Evolutionary conservation across 1,284 basidiomycete species (phyloP).

Genomic region (Violaceomyces palustris): DNA sequence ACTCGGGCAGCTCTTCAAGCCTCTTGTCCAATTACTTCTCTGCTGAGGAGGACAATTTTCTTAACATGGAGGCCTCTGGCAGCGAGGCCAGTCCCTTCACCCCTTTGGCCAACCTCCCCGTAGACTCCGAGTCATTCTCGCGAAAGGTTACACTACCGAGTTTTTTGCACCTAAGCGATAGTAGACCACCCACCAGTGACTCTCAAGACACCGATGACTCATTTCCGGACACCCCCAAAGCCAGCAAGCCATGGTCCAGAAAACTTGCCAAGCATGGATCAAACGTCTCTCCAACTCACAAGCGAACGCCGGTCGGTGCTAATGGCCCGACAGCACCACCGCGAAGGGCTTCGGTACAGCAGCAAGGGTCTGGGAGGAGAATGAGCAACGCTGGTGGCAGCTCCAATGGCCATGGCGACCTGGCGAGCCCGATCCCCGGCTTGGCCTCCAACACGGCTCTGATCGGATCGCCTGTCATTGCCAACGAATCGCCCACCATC

Average conservation of each 20-base stretch:
- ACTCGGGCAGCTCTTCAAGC: background rate
- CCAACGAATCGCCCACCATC: conserved; percentile 17
- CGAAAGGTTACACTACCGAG: background rate
- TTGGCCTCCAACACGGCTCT: background rate
- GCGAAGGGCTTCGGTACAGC: conserved; percentile 20
- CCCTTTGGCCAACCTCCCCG: background rate
- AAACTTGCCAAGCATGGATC: background rate
- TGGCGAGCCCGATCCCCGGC: conserved; percentile 11
- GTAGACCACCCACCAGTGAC: background rate
- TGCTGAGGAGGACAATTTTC: background rate
- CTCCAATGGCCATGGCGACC: conserved; percentile 13
- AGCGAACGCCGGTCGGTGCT: conserved; percentile 20
- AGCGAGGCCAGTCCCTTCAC: background rate
- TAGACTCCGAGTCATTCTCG: background rate
- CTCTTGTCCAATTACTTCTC: background rate
- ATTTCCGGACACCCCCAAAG: background rate
- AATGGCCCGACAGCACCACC: conserved; percentile 20
- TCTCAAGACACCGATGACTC: background rate
- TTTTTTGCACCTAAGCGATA: background rate
- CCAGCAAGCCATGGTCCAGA: background rate
- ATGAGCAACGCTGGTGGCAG: background rate
- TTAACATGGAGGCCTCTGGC: background rate
- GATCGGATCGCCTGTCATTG: background rate
- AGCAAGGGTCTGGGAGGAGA: conserved; percentile 5
- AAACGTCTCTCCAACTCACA: conserved; percentile 7